These are phyloP conservation scores for Mortierella sp. DNA, from an alignment of 371 early-diverging fungal species.

Conservation along the genomic window DNA sequence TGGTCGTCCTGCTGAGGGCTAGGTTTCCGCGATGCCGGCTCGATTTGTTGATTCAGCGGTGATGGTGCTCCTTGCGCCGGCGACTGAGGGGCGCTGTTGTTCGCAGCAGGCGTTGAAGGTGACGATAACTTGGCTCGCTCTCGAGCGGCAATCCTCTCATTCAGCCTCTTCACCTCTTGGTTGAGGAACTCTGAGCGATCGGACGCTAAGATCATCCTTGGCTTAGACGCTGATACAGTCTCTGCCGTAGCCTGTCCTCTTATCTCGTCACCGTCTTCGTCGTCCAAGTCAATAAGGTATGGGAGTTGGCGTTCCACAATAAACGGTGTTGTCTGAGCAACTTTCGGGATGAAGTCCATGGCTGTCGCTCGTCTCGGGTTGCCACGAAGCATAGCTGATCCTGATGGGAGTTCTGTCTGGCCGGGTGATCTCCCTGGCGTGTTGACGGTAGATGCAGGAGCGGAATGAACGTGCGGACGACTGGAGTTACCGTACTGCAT, in stretches of 20 bases:
- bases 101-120: slow-evolving; percentile 5
- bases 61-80: not conserved
- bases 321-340: slow-evolving; percentile 22
- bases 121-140: slow-evolving; percentile 33
- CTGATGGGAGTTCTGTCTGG: not conserved
- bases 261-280: slow-evolving; percentile 33
- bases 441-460: slow-evolving; percentile 18
- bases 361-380: slow-evolving; percentile 32
- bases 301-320: slow-evolving; percentile 30
- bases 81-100: not conserved
- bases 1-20: slow-evolving; percentile 7
- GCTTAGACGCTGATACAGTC: no score
- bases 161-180: slow-evolving; percentile 30
- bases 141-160: slow-evolving; percentile 31
- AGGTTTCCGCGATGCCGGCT: not conserved
- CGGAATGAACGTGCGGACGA: slow-evolving; percentile 14
- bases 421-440: slow-evolving; percentile 4
- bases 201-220: slow-evolving; percentile 3
- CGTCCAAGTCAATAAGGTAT: slow-evolving; percentile 48
- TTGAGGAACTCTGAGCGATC: slow-evolving; percentile 19
- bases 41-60: not conserved
- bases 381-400: slow-evolving; percentile 6
- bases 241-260: not conserved
- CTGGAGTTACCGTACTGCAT: not conserved
- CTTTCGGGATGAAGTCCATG: slow-evolving; percentile 26